Conservation (phyloP, 768 basidiomycete species). For the Russula ochroleuca region DNA sequence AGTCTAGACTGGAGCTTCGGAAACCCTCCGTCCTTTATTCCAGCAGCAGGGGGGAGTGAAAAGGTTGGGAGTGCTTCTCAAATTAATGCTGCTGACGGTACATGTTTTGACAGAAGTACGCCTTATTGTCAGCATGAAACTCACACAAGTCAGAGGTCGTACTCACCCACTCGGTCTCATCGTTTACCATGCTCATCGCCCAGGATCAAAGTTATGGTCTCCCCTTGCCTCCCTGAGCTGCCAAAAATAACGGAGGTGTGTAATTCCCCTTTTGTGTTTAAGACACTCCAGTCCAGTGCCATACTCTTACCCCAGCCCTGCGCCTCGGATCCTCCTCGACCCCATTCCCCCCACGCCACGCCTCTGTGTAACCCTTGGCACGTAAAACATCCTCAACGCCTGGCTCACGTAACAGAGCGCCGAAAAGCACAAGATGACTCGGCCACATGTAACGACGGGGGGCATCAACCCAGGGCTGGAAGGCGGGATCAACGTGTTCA, state of each 20-base stretch:
- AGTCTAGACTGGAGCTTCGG: background rate
- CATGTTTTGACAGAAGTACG: background rate
- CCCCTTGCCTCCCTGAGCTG: background rate
- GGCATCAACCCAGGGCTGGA: constrained; percentile 51
- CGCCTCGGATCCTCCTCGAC: constrained; percentile 73
- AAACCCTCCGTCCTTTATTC: background rate
- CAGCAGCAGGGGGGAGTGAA: background rate
- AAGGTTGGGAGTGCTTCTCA: background rate
- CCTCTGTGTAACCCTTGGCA: constrained; percentile 56
- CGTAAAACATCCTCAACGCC: constrained; percentile 47
- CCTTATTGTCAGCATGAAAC: background rate
- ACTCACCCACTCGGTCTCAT: background rate
- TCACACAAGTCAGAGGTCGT: background rate
- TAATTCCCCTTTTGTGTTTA: background rate
- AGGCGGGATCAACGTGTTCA: constrained; percentile 49
- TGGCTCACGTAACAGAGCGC: constrained; percentile 56
- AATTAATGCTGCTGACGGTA: background rate
- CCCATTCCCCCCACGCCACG: constrained; percentile 58
- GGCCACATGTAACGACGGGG: constrained; percentile 77
- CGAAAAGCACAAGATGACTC: constrained; percentile 76
- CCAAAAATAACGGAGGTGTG: background rate
- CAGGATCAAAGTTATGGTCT: background rate
- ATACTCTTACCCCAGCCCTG: constrained; percentile 67
- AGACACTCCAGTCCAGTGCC: constrained; percentile 36
- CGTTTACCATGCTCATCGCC: background rate